Conservation (phyloP, 768 basidiomycete species). For the Lentinula guzmanii region DNA sequence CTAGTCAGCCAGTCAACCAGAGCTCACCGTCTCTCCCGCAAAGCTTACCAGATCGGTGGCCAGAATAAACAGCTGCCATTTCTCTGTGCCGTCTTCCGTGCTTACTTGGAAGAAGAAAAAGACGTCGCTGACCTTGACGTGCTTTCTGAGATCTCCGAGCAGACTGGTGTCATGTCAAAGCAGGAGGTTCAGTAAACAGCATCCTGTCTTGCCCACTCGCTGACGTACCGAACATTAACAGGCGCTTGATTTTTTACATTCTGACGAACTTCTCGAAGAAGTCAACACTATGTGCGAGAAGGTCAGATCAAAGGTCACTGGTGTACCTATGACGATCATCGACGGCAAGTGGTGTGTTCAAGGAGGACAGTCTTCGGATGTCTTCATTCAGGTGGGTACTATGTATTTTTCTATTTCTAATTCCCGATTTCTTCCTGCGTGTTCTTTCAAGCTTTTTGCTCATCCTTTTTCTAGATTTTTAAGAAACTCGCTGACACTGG, state of each 20-base stretch:
- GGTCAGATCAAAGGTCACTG: conserved; percentile 59
- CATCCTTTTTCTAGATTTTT: conserved; percentile 25
- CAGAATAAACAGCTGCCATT: conserved; percentile 52
- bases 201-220: conserved; percentile 6
- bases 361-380: conserved; percentile 68
- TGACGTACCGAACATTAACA: conserved; percentile 19
- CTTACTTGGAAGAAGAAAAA: conserved; percentile 56
- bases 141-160: conserved; percentile 54
- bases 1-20: conserved; percentile 58
- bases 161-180: conserved; percentile 49
- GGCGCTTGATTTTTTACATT: conserved; percentile 60
- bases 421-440: background rate
- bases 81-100: conserved; percentile 56
- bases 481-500: conserved; percentile 42
- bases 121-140: conserved; percentile 57
- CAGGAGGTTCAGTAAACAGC: conserved; percentile 41
- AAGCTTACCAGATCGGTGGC: conserved; percentile 61
- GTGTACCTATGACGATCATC: conserved; percentile 77
- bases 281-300: conserved; percentile 57
- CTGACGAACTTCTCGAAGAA: conserved; percentile 59
- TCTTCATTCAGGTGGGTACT: conserved; percentile 55
- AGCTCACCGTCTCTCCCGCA: conserved; percentile 67
- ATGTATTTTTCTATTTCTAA: background rate
- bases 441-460: background rate
- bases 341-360: conserved; percentile 74